Conservation (phyloP, 345 rosid genomes). For the Moricandia moricandioides region DNA sequence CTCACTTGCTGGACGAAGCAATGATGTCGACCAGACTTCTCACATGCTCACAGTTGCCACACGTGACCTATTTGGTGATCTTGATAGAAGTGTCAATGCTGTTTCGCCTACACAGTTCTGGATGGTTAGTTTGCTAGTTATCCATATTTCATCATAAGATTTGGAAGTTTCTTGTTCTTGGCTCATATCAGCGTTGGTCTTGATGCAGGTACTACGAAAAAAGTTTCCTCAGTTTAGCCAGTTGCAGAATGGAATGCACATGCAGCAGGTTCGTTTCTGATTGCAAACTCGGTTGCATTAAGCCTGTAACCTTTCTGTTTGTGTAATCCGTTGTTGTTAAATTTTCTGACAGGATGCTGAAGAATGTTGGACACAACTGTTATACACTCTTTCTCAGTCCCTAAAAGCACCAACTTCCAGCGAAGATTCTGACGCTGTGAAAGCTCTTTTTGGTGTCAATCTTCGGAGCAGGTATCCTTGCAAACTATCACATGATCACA, state of each 20-base stretch:
- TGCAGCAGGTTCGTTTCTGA: conserved; percentile 76
- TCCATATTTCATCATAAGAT: background rate
- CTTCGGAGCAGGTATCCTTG: conserved; percentile 71
- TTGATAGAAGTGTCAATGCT: conserved; percentile 84
- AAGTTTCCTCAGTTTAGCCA: conserved; percentile 96
- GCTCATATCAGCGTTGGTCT: conserved; percentile 9
- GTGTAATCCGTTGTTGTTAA: conserved; percentile 17
- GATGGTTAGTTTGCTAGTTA: conserved; percentile 59
- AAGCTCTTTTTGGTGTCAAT: conserved; percentile 78
- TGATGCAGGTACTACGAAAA: conserved; percentile 69
- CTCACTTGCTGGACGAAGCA: conserved; percentile 57
- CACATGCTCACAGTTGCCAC: conserved; percentile 94
- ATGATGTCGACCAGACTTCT: conserved; percentile 87
- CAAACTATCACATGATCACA: background rate
- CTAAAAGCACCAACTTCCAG: conserved; percentile 65
- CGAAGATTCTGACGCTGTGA: conserved; percentile 64
- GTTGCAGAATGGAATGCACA: conserved; percentile 83
- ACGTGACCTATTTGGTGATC: conserved; percentile 81
- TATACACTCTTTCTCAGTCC: conserved; percentile 89
- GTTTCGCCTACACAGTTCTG: conserved; percentile 97
- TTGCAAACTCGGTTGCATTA: background rate
- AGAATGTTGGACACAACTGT: conserved; percentile 97
- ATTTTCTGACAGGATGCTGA: conserved; percentile 78
- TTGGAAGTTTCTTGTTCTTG: conserved; percentile 11
- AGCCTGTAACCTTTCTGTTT: background rate